Base-by-base conservation (phyloP, 2,329 filamentous ascomycete genomes). In the Penicillium sp. region DNA sequence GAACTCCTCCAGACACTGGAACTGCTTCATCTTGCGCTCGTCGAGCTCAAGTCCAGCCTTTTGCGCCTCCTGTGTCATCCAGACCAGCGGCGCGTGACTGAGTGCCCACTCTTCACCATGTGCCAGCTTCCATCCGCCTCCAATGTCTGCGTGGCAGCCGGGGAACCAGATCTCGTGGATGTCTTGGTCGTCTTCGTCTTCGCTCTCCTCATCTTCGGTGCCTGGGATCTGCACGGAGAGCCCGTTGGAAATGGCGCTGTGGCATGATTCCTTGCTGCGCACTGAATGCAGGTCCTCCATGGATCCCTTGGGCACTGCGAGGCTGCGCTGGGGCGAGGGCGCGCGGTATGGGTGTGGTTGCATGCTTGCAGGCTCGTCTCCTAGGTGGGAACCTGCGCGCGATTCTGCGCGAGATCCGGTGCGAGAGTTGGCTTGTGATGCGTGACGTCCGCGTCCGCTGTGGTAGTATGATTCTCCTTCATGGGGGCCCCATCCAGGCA, bases 131-230 rank as follows among this genome's bases (percentile, higher is more conserved):
- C 89, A 92, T 0, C 90, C 90, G 9, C 90, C 90, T 1, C 90
- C 90, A 29, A 92, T 85, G 58, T 93, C 90, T 1, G 85, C 90
- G 59, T 95, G 90, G 10, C 87, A 86, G 8, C 90, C 90, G 0
- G 89, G 81, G 64, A 94, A 94, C 76, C 76, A 78, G 8, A 93
- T 83, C 65, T 94, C 90, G 55, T 90, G 83, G 45, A 93, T 88
- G 61, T 93, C 88, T 65, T 92, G 89, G 1, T 69, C 67, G 13
- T 74, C 67, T 13, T 75, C 71, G 14, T 67, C 67, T 4, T 66
- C 65, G 43, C 56, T 52, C 5, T 60, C 61, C 10, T 70, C 63
- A 11, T 59, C 52, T 5, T 54, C 62, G 14, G 48, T 51, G 16
- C 58, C 56, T 7, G 70, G 69, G 1, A 71, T 56, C 18, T 66